Evolutionary conservation across 305 asterid genomes (phyloP), one percentile per base, ranked within the genome.

Genomic region (Rubia peregrina): DNA sequence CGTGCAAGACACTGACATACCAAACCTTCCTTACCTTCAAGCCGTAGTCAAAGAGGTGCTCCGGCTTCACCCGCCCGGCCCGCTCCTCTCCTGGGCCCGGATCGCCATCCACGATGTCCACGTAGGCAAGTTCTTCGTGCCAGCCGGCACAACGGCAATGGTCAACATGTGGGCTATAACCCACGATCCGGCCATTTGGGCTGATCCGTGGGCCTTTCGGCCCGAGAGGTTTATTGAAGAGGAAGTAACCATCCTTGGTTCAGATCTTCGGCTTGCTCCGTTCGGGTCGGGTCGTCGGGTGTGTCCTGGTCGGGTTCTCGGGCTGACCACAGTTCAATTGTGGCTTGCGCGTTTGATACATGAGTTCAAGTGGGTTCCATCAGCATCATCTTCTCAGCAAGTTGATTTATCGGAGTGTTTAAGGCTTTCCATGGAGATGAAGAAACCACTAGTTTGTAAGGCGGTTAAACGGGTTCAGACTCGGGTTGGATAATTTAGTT

Each of bases 161-260:
- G 90, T 88, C 19, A 88, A 88, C 42, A 88, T 84, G 89, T 85
- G 94, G 90, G 87, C 94, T 24, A 88, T 85, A 61, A 76, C 88
- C 9, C 89, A 84, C 7, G 90, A 88, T 68, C 88, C 88, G 0
- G 14, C 79, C 0, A 75, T 84, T 33, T 88, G 94, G 94, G 13
- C 71, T 21, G 85, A 88, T 41, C 85, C 89, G 0, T 83, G 81
- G 85, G 46, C 80, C 17, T 88, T 85, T 49, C 72, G 16, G 71
- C 90, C 90, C 26, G 87, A 88, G 61, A 80, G 94, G 61, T 85
- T 88, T 60, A 55, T 80, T 2, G 76, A 72, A 24, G 77, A 73
- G 63, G 86, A 80, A 16, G 71, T 85, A 30, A 75, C 85, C 2
- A 76, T 88, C 14, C 76, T 81, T 86, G 92, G 92, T 4, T 87